These are phyloP conservation scores for Ilex paraguariensis DNA, from an alignment of 305 asterid species.

Conservation along the genomic window DNA sequence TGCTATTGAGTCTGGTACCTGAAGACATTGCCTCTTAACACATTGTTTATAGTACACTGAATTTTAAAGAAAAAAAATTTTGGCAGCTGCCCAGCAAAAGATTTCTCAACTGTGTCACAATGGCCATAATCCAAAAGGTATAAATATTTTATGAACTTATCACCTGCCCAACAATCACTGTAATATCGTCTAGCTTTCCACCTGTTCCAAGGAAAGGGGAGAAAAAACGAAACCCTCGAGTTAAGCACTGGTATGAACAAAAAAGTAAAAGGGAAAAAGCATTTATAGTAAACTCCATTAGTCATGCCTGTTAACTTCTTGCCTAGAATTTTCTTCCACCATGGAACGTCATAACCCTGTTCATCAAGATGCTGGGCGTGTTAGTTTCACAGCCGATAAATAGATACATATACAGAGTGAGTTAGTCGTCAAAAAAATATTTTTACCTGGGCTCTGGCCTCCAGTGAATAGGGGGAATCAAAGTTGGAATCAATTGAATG, in stretches of 20 bases:
- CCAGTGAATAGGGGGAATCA: conserved; percentile 83
- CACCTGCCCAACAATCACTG: conserved; percentile 66
- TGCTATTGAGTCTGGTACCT: no score
- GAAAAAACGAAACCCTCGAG: neutral
- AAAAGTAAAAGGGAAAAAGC: neutral
- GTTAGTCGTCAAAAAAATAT: neutral
- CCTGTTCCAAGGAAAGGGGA: conserved; percentile 31
- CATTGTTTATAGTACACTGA: no score
- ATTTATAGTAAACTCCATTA: neutral
- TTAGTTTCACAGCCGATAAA: neutral
- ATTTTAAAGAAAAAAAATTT: no score
- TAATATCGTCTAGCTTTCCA: conserved; percentile 78
- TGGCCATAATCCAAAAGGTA: no score
- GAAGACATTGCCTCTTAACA: no score
- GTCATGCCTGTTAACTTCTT: conserved; percentile 73
- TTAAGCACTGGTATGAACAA: no score
- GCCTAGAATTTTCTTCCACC: conserved; percentile 78
- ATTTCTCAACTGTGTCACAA: no score
- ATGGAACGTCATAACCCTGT: conserved; percentile 85
- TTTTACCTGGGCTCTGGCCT: conserved; percentile 65
- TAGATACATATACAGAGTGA: neutral
- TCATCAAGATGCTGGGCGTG: neutral
- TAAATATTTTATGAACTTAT: conserved; percentile 31
- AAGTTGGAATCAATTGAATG: conserved; percentile 63
- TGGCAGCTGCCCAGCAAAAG: no score